These are phyloP conservation scores for Biscogniauxia mediterranea DNA, from an alignment of 2,329 filamentous ascomycete genomes.

Conservation along the genomic window DNA sequence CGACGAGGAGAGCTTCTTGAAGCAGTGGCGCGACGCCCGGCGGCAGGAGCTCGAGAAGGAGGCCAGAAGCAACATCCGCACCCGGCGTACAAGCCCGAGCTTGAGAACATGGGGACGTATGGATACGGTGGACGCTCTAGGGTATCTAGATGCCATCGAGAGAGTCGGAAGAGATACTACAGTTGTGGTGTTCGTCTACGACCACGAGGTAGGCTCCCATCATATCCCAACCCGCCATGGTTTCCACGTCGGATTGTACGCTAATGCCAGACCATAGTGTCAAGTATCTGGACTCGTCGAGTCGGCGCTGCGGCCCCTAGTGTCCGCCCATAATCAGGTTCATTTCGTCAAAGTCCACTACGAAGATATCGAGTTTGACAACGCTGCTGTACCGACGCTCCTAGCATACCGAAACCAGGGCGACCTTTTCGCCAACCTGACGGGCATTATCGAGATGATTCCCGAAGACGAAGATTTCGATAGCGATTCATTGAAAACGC, in stretches of 20 bases:
- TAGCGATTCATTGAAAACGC: constrained; percentile 49
- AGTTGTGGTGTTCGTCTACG: constrained; percentile 92
- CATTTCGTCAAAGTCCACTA: constrained; percentile 92
- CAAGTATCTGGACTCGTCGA: constrained; percentile 77
- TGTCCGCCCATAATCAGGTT: constrained; percentile 65
- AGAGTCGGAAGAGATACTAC: constrained; percentile 77
- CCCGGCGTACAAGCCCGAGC: constrained; percentile 71
- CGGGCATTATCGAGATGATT: constrained; percentile 83
- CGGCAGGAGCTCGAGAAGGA: constrained; percentile 72
- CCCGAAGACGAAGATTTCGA: constrained; percentile 65
- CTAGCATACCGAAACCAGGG: constrained; percentile 84
- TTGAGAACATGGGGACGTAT: constrained; percentile 75
- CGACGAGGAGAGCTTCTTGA: constrained; percentile 79
- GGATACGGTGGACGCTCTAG: constrained; percentile 81
- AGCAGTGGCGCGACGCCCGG: constrained; percentile 79
- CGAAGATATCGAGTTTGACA: constrained; percentile 91
- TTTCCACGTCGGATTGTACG: constrained; percentile 19
- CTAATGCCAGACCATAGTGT: constrained; percentile 54
- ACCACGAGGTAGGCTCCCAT: constrained; percentile 71
- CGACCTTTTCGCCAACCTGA: constrained; percentile 86
- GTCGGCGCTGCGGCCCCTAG: constrained; percentile 71
- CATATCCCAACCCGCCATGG: not conserved
- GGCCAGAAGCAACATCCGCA: constrained; percentile 53
- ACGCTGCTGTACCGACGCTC: constrained; percentile 81
- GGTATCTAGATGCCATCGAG: constrained; percentile 95